Conservation (phyloP, 2,329 filamentous ascomycete genomes). For the Lasiodiplodia sp. region DNA sequence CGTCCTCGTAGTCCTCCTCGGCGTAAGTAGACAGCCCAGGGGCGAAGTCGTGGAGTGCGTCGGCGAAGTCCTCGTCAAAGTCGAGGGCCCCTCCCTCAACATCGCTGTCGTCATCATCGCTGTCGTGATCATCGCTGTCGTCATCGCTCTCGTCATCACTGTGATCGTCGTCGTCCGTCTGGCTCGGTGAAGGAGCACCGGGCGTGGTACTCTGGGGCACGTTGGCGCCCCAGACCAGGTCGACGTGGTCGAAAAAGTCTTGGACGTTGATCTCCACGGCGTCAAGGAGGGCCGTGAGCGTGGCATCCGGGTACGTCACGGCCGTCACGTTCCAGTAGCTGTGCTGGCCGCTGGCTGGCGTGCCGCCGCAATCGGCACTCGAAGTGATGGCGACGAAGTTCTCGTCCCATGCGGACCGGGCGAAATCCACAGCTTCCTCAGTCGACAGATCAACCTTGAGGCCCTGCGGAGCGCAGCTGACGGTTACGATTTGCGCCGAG, state of each 20-base stretch:
- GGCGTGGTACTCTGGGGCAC: no score
- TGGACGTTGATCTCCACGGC: not conserved
- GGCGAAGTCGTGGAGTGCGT: not conserved
- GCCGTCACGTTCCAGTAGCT: not conserved
- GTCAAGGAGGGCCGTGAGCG: no score
- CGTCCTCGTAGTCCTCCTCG: not conserved
- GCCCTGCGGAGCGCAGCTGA: not conserved
- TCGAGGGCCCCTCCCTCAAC: not conserved
- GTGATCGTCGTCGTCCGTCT: no score
- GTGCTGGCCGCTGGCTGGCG: not conserved
- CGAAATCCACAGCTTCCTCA: not conserved
- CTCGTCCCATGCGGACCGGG: not conserved
- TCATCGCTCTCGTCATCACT: no score
- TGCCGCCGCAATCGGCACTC: not conserved
- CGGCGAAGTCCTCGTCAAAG: not conserved
- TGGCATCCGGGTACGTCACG: not conserved
- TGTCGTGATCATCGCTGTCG: no score
- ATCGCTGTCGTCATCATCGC: not conserved
- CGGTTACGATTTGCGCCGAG: not conserved
- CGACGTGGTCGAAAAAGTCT: not conserved
- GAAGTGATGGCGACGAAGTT: not conserved
- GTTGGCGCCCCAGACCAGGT: not conserved
- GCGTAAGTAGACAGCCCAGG: not conserved
- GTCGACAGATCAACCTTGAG: not conserved
- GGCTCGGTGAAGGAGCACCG: no score